Evolutionary conservation across 768 basidiomycete species (phyloP).

Genomic region (Baorangia bicolor): DNA sequence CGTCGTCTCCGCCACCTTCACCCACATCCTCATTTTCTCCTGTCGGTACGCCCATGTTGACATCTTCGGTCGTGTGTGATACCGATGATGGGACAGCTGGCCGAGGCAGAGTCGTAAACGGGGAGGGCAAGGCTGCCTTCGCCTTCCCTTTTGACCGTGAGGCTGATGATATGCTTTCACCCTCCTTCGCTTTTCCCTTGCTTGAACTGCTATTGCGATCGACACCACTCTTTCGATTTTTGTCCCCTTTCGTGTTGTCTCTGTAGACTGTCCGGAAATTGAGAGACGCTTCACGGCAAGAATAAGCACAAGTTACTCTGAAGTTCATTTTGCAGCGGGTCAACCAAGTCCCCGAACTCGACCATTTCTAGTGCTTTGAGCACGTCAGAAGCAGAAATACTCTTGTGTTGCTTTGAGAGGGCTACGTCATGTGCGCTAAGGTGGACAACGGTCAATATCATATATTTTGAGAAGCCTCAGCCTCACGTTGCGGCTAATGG

Average conservation of each 20-base stretch:
- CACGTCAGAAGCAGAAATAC: constrained; percentile 87
- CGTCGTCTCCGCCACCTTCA: constrained; percentile 32
- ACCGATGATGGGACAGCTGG: constrained; percentile 28
- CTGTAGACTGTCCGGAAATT: constrained; percentile 54
- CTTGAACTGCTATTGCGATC: constrained; percentile 25
- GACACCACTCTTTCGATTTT: constrained; percentile 37
- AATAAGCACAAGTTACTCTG: constrained; percentile 39
- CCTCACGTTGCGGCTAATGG: constrained; percentile 47
- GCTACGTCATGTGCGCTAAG: constrained; percentile 86
- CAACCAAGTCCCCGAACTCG: constrained; percentile 71
- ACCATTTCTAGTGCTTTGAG: constrained; percentile 81
- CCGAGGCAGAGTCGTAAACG: constrained; percentile 32
- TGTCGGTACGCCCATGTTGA: constrained; percentile 20
- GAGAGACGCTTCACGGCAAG: background rate
- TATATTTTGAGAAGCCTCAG: background rate
- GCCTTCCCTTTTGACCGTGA: constrained; percentile 33
- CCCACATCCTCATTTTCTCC: constrained; percentile 33
- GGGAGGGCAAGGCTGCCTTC: constrained; percentile 25
- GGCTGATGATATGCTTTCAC: constrained; percentile 32
- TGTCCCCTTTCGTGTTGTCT: constrained; percentile 60
- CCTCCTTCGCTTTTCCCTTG: constrained; percentile 34
- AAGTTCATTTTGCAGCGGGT: constrained; percentile 62
- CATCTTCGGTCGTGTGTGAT: constrained; percentile 26
- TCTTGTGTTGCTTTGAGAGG: constrained; percentile 79
- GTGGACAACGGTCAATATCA: constrained; percentile 4